Evolutionary conservation across 257 asterid genomes (phyloP).

Genomic region (Primulina eburnea): DNA sequence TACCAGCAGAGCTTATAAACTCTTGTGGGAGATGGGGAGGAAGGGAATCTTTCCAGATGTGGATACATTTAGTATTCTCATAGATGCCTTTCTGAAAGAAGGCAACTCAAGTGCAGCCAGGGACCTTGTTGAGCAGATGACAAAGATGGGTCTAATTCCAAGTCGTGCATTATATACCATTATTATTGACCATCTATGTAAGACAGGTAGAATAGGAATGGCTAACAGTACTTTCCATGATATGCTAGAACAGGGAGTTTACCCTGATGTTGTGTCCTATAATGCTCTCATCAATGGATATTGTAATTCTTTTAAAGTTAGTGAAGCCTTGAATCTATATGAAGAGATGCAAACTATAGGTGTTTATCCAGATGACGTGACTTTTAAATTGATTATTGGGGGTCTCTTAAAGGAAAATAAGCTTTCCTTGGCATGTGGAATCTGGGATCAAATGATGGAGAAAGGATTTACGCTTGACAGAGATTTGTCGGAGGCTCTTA

Average conservation of each 20-base stretch:
- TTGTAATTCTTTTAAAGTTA: slow-evolving; percentile 59
- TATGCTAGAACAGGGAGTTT: slow-evolving; percentile 63
- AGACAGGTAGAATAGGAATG: slow-evolving; percentile 51
- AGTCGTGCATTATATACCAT: slow-evolving; percentile 66
- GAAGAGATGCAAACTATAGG: slow-evolving; percentile 70
- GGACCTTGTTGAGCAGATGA: slow-evolving; percentile 71
- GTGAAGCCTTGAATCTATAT: slow-evolving; percentile 64
- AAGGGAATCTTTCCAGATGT: slow-evolving; percentile 74
- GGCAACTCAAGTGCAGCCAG: slow-evolving; percentile 58
- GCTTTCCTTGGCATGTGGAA: slow-evolving; percentile 60
- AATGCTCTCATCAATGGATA: slow-evolving; percentile 77
- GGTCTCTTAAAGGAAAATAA: slow-evolving; percentile 75
- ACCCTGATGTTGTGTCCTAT: slow-evolving; percentile 71
- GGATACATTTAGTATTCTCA: slow-evolving; percentile 72
- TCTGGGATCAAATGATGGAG: slow-evolving; percentile 98
- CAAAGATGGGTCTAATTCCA: slow-evolving; percentile 47
- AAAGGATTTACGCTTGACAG: slow-evolving; percentile 86
- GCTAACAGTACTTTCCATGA: slow-evolving; percentile 61
- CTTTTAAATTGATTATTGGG: slow-evolving; percentile 65
- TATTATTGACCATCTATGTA: slow-evolving; percentile 66
- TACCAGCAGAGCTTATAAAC: slow-evolving; percentile 54
- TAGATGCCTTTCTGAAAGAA: slow-evolving; percentile 68
- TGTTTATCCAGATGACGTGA: slow-evolving; percentile 70
- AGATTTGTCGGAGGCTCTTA: slow-evolving; percentile 66
- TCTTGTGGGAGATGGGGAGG: slow-evolving; percentile 66